Conservation (phyloP, 495 filamentous ascomycete species). For the Umbilicaria muhlenbergii region DNA sequence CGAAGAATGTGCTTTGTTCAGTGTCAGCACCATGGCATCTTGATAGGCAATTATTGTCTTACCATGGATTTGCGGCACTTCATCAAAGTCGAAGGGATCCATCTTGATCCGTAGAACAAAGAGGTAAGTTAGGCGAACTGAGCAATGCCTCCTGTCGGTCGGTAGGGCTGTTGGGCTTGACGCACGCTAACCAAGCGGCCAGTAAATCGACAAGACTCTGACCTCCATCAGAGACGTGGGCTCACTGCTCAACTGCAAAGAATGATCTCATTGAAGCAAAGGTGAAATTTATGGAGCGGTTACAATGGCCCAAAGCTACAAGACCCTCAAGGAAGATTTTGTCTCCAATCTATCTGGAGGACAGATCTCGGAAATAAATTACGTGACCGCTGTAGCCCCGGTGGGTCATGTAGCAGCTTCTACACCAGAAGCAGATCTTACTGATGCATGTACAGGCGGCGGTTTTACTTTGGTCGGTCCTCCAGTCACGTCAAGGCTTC, state of each 20-base stretch:
- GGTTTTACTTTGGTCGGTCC: slow-evolving; percentile 72
- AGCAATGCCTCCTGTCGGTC: too few relatives aligned
- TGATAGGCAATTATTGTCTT: too few relatives aligned
- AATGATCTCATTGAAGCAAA: too few relatives aligned
- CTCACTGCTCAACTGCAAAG: too few relatives aligned
- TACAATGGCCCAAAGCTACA: slow-evolving; percentile 52
- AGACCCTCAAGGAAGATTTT: slow-evolving; percentile 83
- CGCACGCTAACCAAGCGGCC: too few relatives aligned
- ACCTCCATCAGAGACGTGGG: too few relatives aligned
- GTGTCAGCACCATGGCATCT: not conserved
- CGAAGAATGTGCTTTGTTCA: not conserved
- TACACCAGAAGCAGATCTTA: not conserved
- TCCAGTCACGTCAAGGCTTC: slow-evolving; percentile 75
- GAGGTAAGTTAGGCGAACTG: too few relatives aligned
- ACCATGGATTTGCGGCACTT: too few relatives aligned
- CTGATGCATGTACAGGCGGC: slow-evolving; percentile 39
- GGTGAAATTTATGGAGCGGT: not conserved
- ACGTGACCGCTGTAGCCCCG: slow-evolving; percentile 66
- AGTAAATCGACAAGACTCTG: too few relatives aligned
- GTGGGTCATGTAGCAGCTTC: slow-evolving; percentile 33
- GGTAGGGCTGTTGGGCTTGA: too few relatives aligned
- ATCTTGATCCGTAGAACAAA: too few relatives aligned
- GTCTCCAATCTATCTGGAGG: slow-evolving; percentile 88
- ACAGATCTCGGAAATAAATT: slow-evolving; percentile 69
- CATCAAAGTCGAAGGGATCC: too few relatives aligned